A percentile compares a stretch with the other conserved stretches of the same genome.
Evolutionary conservation across 2,329 filamentous ascomycete genomes (phyloP).

Genomic region (Paraconiothyrium brasiliense): DNA sequence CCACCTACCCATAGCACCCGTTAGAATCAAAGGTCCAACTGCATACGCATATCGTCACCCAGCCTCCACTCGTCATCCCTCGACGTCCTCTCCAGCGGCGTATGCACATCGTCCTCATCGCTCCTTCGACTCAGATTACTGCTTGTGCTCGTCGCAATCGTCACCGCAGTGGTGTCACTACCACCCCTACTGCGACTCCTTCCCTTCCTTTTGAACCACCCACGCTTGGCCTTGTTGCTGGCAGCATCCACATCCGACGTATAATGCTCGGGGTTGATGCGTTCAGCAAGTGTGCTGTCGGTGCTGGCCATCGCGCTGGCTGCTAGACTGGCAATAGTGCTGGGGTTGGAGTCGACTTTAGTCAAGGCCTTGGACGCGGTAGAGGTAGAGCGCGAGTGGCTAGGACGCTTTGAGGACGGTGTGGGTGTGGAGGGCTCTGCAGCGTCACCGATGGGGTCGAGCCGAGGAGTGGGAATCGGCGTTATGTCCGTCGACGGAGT

Average conservation of each 20-base stretch:
- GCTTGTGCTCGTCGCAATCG: constrained; percentile 40
- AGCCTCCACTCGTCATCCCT: constrained; percentile 74
- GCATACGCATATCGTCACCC: constrained; percentile 86
- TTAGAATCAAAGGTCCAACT: constrained; percentile 68
- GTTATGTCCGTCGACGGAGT: constrained; percentile 56
- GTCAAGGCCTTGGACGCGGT: not conserved
- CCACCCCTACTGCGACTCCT: constrained; percentile 37
- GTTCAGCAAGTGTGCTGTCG: constrained; percentile 36
- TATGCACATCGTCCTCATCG: constrained; percentile 61
- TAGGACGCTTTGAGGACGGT: constrained; percentile 3
- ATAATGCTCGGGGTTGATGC: constrained; percentile 38
- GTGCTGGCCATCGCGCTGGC: constrained; percentile 37
- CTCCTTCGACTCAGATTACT: constrained; percentile 44
- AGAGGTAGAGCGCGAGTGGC: constrained; percentile 11
- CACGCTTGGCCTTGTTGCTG: constrained; percentile 44
- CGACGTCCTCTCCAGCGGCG: constrained; percentile 60
- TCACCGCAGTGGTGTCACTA: constrained; percentile 43
- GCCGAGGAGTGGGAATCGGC: constrained; percentile 52
- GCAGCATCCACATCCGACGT: constrained; percentile 40
- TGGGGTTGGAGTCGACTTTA: constrained; percentile 24
- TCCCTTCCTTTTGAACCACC: constrained; percentile 50
- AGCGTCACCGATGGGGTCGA: constrained; percentile 40
- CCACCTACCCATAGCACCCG: not conserved
- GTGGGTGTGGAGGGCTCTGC: constrained; percentile 27
- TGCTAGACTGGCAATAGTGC: constrained; percentile 32